These are phyloP conservation scores for Xylaria sp. DNA, from an alignment of 2,329 filamentous ascomycete genomes.

Conservation along the genomic window DNA sequence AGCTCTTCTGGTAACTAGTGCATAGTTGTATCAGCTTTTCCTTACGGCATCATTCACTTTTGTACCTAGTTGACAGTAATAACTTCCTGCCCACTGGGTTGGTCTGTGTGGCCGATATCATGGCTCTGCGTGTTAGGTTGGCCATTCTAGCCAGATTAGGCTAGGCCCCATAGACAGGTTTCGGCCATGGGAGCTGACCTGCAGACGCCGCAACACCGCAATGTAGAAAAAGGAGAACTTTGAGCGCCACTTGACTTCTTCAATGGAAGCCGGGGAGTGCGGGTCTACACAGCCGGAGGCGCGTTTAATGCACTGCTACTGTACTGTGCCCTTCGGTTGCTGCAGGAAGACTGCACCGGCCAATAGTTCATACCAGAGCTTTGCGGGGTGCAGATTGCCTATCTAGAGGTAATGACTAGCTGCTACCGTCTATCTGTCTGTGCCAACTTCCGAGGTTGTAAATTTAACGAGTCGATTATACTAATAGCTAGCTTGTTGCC, in stretches of 20 bases:
- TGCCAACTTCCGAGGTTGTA: too few species aligned
- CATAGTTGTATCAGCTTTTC: too few species aligned
- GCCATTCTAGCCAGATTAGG: too few species aligned
- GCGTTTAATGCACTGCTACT: constrained; percentile 15
- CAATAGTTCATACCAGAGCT: neutral
- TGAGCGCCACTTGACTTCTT: neutral
- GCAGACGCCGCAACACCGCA: neutral
- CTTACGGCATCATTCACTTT: too few species aligned
- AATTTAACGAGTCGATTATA: too few species aligned
- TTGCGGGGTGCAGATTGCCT: constrained; percentile 3
- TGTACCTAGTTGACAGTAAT: too few species aligned
- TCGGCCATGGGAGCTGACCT: neutral
- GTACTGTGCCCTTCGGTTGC: neutral
- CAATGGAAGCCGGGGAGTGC: neutral
- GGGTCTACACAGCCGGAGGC: neutral
- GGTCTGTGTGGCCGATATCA: too few species aligned
- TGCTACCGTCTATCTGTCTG: neutral
- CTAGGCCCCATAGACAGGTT: too few species aligned
- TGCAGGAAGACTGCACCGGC: neutral
- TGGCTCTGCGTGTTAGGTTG: too few species aligned
- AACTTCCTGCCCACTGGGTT: too few species aligned
- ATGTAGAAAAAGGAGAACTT: neutral
- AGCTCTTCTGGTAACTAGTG: too few species aligned
- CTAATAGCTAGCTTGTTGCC: too few species aligned
- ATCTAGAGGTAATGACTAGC: neutral